Evolutionary conservation across 441 rosid species (phyloP).

Genomic region (Manihot esculenta): DNA sequence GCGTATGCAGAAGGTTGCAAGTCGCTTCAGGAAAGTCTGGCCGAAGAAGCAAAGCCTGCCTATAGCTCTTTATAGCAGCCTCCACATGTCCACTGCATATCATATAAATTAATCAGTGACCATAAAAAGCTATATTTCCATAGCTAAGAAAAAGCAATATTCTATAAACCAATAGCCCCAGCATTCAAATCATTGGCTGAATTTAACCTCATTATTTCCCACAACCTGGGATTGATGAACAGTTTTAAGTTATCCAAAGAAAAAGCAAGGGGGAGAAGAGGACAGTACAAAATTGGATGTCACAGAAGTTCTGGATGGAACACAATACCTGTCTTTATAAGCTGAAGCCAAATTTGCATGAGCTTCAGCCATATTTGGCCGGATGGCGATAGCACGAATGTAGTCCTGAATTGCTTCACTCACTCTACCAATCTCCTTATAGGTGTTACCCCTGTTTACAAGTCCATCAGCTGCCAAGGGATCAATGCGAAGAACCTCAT

Average conservation of each 20-base stretch:
- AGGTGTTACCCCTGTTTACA: conserved; percentile 97
- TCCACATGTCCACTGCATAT: conserved; percentile 81
- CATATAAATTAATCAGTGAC: conserved; percentile 7
- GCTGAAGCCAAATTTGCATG: conserved; percentile 99
- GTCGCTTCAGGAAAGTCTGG: conserved; percentile 99
- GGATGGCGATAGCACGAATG: conserved; percentile 68
- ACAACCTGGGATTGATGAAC: neutral
- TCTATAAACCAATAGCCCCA: neutral
- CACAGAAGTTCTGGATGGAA: neutral
- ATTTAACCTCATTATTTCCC: neutral
- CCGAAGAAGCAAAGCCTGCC: conserved; percentile 80
- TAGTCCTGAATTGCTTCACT: conserved; percentile 97
- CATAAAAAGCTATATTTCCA: neutral
- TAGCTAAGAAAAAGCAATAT: neutral
- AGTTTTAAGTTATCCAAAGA: neutral
- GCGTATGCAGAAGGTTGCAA: conserved; percentile 92
- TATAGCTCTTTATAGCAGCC: conserved; percentile 93
- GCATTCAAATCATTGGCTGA: neutral
- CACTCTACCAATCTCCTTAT: conserved; percentile 94
- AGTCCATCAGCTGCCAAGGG: conserved; percentile 99
- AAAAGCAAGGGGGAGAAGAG: too few species aligned
- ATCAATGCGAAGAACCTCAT: conserved; percentile 96
- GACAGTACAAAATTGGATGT: neutral
- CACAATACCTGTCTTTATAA: conserved; percentile 86
- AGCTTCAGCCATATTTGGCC: conserved; percentile 98